A percentile compares a stretch with the other conserved stretches of the same genome.
phyloP scores from a whole-genome alignment of 768 basidiomycete species.

The Amylocystis lapponica region DNA sequence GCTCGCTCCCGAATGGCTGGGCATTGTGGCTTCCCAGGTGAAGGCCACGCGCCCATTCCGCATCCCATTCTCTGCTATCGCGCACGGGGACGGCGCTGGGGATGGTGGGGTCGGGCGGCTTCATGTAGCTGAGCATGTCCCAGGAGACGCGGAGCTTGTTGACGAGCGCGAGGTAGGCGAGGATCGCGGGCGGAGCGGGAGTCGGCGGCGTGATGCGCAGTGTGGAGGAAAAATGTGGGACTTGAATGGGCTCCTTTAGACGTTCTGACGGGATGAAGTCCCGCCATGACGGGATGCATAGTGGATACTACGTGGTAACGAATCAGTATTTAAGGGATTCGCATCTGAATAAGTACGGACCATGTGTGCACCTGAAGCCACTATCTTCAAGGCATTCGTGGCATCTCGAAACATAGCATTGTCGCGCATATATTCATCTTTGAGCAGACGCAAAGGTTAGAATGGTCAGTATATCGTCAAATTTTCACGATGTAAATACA shows the following conservation, averaged over 20 bases:
- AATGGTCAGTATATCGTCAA: no score
- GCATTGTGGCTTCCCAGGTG: conserved; percentile 36
- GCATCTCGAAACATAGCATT: conserved; percentile 39
- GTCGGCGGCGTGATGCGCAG: conserved; percentile 51
- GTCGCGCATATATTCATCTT: conserved; percentile 39
- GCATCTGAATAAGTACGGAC: conserved; percentile 36
- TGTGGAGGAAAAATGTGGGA: conserved; percentile 15
- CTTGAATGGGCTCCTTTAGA: conserved; percentile 11
- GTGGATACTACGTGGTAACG: conserved; percentile 44
- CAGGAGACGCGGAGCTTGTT: conserved; percentile 19
- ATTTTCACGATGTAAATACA: no score
- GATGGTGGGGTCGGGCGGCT: conserved; percentile 20
- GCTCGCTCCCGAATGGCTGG: conserved; percentile 27
- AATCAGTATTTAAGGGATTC: no score
- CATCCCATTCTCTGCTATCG: conserved; percentile 55
- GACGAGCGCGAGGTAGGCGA: conserved; percentile 57
- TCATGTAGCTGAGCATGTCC: conserved; percentile 19
- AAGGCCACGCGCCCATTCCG: conserved; percentile 50
- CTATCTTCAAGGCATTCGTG: conserved; percentile 47
- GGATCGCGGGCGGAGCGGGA: conserved; percentile 65
- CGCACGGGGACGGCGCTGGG: conserved; percentile 9
- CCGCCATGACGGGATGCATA: conserved; percentile 53
- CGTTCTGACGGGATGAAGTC: conserved; percentile 39
- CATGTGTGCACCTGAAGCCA: conserved; percentile 63
- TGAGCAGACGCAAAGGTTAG: no score